Evolutionary conservation across 352 stramenopile genomes (phyloP), one percentile per base, ranked within the genome.

Genomic region (Globisporangium okanoganense): DNA sequence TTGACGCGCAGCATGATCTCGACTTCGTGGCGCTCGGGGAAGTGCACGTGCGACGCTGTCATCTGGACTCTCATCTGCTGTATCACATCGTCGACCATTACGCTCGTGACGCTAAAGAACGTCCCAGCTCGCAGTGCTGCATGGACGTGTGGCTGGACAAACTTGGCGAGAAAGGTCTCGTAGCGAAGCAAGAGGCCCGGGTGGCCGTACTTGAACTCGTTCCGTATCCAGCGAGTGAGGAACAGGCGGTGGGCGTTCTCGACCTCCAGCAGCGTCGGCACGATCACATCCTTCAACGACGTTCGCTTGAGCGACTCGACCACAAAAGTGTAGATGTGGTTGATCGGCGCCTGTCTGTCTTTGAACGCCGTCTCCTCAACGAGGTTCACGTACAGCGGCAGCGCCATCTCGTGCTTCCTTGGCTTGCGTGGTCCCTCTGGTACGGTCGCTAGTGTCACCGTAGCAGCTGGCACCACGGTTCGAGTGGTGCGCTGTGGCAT

Each of bases 341-440:
- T 58, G 13, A 72, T 40, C 36, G 52, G 54, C 9, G 66, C 62
- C 44, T 74, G 62, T 2, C 62, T 66, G 16, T 79, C 64, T 53
- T 76, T 78, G 61, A 81, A 88, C 16, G 76, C 59, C 43, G 76
- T 67, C 54, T 90, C 79, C 65, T 90, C 81, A 24, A 90, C 53
- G 22, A 88, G 62, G 49, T 64, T 63, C 7, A 85, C 70, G 54
- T 88, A 91, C 31, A 72, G 49, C 31, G 82, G 82, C 4, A 83
- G 64, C 18, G 66, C 50, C 29, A 73, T 44, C 20, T 50, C 33
- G 41, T 61, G 20, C 16, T 27, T 44, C 6, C 16, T 57, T 9
- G 4, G 61, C 29, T 60, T 49, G 8, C 9, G 44, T 20, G 22
- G 44, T 8, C 31, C 31, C 31, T 35, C 31, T 8, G 31, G 31